Evolutionary conservation across 306 rosid species (phyloP).

Genomic region (Comarum palustre): DNA sequence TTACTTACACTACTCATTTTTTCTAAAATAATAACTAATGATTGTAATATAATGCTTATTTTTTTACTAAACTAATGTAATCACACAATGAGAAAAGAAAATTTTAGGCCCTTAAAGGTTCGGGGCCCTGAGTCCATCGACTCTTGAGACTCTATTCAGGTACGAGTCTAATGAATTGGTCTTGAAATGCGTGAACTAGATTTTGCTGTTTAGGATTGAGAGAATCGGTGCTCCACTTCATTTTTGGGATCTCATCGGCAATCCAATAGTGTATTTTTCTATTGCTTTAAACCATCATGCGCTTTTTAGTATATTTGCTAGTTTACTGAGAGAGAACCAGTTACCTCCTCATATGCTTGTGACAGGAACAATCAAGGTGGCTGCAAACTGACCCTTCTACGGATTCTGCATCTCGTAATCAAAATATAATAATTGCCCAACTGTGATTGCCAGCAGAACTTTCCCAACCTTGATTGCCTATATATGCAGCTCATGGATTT

Average conservation of each 20-base stretch:
- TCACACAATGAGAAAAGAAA: no score
- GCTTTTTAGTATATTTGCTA: neutral
- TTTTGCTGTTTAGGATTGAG: constrained; percentile 21
- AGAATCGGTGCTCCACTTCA: constrained; percentile 12
- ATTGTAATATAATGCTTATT: no score
- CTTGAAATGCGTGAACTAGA: constrained; percentile 23
- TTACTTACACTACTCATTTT: no score
- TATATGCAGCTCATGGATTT: constrained; percentile 73
- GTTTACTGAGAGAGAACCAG: neutral
- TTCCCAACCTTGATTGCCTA: constrained; percentile 84
- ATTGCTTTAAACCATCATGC: neutral
- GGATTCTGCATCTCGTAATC: neutral
- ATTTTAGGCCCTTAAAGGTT: no score
- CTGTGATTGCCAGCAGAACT: constrained; percentile 42
- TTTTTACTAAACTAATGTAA: no score
- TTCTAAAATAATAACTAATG: no score
- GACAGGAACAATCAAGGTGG: neutral
- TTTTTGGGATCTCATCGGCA: constrained; percentile 33
- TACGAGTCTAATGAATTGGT: neutral
- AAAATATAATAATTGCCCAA: constrained; percentile 18
- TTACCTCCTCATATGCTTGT: neutral
- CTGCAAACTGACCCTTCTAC: no score
- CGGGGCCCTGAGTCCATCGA: no score
- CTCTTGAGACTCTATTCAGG: no score
- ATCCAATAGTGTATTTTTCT: constrained; percentile 24